Percentiles rank a stretch among this genome's conserved stretches.
Conservation (phyloP, 73 alveolate genomes). For the Paramecium octaurelia region DNA sequence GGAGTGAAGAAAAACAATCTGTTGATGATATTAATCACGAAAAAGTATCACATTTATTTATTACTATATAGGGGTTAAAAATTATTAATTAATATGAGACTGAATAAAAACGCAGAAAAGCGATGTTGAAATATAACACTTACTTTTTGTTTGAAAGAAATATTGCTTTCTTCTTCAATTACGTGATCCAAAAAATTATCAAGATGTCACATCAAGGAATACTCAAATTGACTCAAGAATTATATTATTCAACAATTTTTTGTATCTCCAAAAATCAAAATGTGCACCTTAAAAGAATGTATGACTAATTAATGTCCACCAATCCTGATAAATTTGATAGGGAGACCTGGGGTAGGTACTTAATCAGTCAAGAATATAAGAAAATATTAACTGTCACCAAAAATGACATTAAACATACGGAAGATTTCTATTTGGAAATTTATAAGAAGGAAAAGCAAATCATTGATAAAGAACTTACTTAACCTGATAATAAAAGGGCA, state of each 20-base stretch:
- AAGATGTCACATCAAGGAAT: constrained; percentile 38
- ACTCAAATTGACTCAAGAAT: constrained; percentile 36
- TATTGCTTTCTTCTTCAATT: constrained; percentile 61
- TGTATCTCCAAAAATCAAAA: constrained; percentile 55
- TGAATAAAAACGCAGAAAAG: constrained; percentile 57
- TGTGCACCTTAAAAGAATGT: constrained; percentile 55
- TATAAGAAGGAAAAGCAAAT: constrained; percentile 15
- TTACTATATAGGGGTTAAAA: neutral
- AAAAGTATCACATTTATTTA: neutral
- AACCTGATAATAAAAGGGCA: constrained; percentile 33
- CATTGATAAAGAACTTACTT: neutral
- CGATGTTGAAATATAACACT: constrained; percentile 50
- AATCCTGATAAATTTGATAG: constrained; percentile 49
- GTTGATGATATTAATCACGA: constrained; percentile 28
- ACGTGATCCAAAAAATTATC: constrained; percentile 50
- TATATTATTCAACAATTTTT: constrained; percentile 47
- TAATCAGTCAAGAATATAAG: constrained; percentile 27
- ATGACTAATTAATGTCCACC: constrained; percentile 45
- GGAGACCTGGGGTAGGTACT: constrained; percentile 47
- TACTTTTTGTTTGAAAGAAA: constrained; percentile 58
- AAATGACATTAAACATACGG: constrained; percentile 38
- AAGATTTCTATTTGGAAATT: constrained; percentile 35
- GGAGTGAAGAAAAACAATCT: neutral
- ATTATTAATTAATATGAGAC: constrained; percentile 54
- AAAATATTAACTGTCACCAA: constrained; percentile 33